Base-by-base conservation (phyloP, 495 filamentous ascomycete species). In the Jackrogersella multiformis region DNA sequence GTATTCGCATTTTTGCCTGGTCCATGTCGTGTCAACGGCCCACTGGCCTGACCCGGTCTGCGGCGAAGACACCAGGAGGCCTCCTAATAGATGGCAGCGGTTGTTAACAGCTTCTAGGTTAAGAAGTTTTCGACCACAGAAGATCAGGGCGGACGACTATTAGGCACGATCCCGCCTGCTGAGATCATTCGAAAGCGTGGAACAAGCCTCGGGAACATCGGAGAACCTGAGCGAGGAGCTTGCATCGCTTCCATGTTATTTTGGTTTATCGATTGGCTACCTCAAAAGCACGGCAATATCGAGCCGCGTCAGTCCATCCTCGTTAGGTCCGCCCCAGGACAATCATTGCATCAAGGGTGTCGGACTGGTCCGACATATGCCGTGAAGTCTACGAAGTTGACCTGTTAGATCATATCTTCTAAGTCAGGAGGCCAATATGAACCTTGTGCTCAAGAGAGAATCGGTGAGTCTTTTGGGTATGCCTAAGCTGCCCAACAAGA, bases 21-120 rank as follows among this genome's bases (percentile, higher is more conserved):
- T n/a, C 42, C 28, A 34, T 24, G 60, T 59, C 56, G 67, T 64
- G 61, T 65, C 62, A 56, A 54, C 51, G 61, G 52, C 56, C 67
- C 61, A 69, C 61, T 61, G 56, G 61, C 56, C 56, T 49, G 51
- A 57, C 61, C 61, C 42, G 61, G 61, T 64, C 61, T 60, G 42
- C 42, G 67, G 61, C 56, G 48, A 61, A 51, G 51, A 57, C 38
- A 46, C 21, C 42, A 16, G 56, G 61, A 64, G 67, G 61, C 67
- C 61, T 64, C 67, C 34, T 32, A 34, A 38, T 30, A 45, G 6
- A 60, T 28, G 23, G 45, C 38, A 15, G 42, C 26, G 26, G 26
- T 7, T 30, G 26, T 46, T 46, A 26, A 18, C 28, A 15, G 42
- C 49, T 28, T 16, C 39, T n/a, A n/a, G n/a, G n/a, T 41, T 26